These are phyloP conservation scores for Coccinonectria pachysandricola DNA, from an alignment of 2,329 filamentous ascomycete species.

Conservation along the genomic window DNA sequence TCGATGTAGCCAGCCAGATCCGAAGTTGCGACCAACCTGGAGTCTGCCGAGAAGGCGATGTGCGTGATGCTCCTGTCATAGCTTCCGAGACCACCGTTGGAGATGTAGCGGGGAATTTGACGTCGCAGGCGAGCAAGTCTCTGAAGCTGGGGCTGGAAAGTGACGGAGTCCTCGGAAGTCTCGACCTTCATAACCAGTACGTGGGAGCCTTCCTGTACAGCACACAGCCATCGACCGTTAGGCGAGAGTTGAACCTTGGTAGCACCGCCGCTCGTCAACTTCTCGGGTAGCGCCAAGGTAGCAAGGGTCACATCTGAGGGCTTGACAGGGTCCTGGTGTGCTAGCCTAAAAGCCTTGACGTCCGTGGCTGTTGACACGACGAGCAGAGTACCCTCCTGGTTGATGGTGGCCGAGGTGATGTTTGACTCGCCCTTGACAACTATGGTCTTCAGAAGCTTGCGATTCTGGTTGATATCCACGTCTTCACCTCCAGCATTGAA, in stretches of 20 bases:
- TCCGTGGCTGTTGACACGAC: slow-evolving; percentile 65
- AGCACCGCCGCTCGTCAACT: slow-evolving; percentile 52
- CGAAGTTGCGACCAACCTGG: slow-evolving; percentile 64
- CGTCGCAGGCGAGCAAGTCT: slow-evolving; percentile 44
- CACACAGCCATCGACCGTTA: slow-evolving; percentile 57
- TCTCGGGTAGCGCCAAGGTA: slow-evolving; percentile 54
- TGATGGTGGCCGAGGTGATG: slow-evolving; percentile 67
- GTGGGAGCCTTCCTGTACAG: slow-evolving; percentile 51
- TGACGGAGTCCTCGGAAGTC: slow-evolving; percentile 8
- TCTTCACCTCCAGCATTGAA: slow-evolving; percentile 29
- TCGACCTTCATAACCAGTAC: slow-evolving; percentile 35
- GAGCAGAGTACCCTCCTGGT: slow-evolving; percentile 59
- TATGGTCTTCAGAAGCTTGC: slow-evolving; percentile 60
- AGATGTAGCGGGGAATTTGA: slow-evolving; percentile 41
- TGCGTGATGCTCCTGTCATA: slow-evolving; percentile 72
- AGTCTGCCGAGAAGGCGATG: slow-evolving; percentile 69
- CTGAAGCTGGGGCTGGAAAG: slow-evolving; percentile 26
- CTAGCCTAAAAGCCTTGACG: slow-evolving; percentile 68
- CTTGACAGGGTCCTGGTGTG: slow-evolving; percentile 37
- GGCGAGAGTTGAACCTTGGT: slow-evolving; percentile 60
- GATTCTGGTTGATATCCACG: slow-evolving; percentile 39
- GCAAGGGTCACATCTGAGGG: slow-evolving; percentile 56
- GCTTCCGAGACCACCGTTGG: slow-evolving; percentile 56
- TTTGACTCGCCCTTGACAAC: slow-evolving; percentile 66
- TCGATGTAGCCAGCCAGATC: slow-evolving; percentile 82